Evolutionary conservation across 805 yeast species (phyloP), one percentile per base, ranked within the genome.

Genomic region (Candida boidinii): DNA sequence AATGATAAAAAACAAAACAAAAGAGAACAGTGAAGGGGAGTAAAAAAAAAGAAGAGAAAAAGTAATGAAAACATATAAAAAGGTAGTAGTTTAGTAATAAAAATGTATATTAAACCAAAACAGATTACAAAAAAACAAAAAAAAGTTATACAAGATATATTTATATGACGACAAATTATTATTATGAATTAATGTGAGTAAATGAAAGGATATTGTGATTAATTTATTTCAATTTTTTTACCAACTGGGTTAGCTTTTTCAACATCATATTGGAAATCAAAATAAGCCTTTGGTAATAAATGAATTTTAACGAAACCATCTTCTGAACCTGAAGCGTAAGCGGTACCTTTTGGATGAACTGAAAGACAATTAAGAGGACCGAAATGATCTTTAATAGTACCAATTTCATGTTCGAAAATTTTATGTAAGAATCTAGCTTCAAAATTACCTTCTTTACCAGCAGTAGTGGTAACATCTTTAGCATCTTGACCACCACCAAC

Each of bases 401-500:
- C 98, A 44, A 92, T 79, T 60, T 90, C 97, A 55, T 90, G 97
- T 59, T 80, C 81, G 59, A 88, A 92, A 31, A 92, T 74, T 65
- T 90, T 92, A 64, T 92, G 97, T 64, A 79, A 86, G 58, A 92
- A 84, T 64, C 95, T 76, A 23, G 96, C 92, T 67, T 92, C 97
- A 59, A 92, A 92, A 55, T 85, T 85, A 66, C 98, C 98, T 60
- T 90, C 95, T 30, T 80, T 70, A 35, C 87, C 77, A 27, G 92
- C 74, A 18, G 97, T 87, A n/a, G 97, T 92, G 27, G 99, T 92
- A 54, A 92, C 99, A 58, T 88, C 94, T 61, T 87, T 78, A 26
- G 98, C 97, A 51, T 87, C 97, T 68, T 92, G 97, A 77, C 99
- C 99, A 66, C 99, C 99, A 34, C 97, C 98, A 41, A 92, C 69